These are phyloP conservation scores for Gymnopus androsaceus DNA, from an alignment of 1,284 basidiomycete genomes.

Conservation along the genomic window DNA sequence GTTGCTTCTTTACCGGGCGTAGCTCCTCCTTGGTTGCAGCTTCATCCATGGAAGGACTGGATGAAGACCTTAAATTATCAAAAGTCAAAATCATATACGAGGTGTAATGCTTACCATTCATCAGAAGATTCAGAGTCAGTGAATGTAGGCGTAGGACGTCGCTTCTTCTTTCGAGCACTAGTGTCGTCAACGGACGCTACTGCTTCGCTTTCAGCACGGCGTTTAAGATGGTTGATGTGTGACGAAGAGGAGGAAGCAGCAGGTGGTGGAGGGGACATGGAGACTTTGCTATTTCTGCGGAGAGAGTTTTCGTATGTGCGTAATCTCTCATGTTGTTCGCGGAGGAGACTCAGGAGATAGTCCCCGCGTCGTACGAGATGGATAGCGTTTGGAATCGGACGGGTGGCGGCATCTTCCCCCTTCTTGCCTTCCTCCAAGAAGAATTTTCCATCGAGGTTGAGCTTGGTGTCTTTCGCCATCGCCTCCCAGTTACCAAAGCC, in stretches of 20 bases:
- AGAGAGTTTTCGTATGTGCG: conserved; percentile 79
- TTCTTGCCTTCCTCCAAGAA: conserved; percentile 98
- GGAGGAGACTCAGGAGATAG: conserved; percentile 86
- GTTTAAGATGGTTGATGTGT: conserved; percentile 56
- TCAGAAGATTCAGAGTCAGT: conserved; percentile 88
- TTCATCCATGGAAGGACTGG: conserved; percentile 95
- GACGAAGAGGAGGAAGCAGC: conserved; percentile 66
- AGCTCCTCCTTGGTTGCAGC: conserved; percentile 92
- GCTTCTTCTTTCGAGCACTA: conserved; percentile 73
- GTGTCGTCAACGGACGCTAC: conserved; percentile 76
- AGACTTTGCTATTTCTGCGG: conserved; percentile 66
- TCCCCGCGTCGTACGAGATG: conserved; percentile 97
- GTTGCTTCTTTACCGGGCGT: conserved; percentile 94
- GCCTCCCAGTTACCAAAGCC: conserved; percentile 98
- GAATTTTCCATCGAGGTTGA: conserved; percentile 90
- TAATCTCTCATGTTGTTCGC: conserved; percentile 92
- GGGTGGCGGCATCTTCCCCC: conserved; percentile 74
- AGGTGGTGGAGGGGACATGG: conserved; percentile 69
- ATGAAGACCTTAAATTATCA: not conserved
- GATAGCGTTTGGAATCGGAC: conserved; percentile 92
- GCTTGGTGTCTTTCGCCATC: conserved; percentile 86
- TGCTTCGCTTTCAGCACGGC: conserved; percentile 80
- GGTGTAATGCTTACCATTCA: conserved; percentile 67
- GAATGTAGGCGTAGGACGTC: conserved; percentile 87
- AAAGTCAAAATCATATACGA: conserved; percentile 4